Evolutionary conservation across 768 basidiomycete species (phyloP).

Genomic region (Russula earlei): DNA sequence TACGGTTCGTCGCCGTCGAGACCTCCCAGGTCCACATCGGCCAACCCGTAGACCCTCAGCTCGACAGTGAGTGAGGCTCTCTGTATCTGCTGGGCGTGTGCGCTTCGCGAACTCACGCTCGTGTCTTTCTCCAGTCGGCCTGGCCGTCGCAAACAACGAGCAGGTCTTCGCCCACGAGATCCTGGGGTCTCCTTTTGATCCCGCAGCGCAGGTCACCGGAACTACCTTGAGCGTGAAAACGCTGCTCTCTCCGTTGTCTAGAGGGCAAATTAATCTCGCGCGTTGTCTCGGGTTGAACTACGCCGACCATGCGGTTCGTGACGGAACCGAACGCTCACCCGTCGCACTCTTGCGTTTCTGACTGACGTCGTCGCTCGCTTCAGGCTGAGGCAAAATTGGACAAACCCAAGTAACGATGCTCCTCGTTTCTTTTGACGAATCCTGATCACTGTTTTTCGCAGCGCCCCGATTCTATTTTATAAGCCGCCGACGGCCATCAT

Average conservation of each 20-base stretch:
- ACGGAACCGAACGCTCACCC: not conserved
- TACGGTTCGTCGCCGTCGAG: constrained; percentile 73
- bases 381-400: constrained; percentile 60
- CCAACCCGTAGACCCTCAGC: constrained; percentile 55
- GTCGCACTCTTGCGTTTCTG: not conserved
- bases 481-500: constrained; percentile 66
- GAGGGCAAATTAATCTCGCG: constrained; percentile 57
- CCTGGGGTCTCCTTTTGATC: constrained; percentile 57
- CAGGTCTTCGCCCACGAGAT: constrained; percentile 65
- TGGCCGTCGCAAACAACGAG: constrained; percentile 43
- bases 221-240: constrained; percentile 60
- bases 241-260: constrained; percentile 59
- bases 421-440: not conserved
- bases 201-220: constrained; percentile 51
- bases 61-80: constrained; percentile 45
- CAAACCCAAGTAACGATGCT: constrained; percentile 45
- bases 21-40: constrained; percentile 68
- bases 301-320: constrained; percentile 67
- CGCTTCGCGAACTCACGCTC: not conserved
- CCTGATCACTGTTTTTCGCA: constrained; percentile 21
- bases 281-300: constrained; percentile 79
- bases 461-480: constrained; percentile 69
- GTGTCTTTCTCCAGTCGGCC: constrained; percentile 37
- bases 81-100: not conserved
- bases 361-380: not conserved